phyloP scores from a whole-genome alignment of 2,329 filamentous ascomycete species.

The Aspergillus nomiae region DNA sequence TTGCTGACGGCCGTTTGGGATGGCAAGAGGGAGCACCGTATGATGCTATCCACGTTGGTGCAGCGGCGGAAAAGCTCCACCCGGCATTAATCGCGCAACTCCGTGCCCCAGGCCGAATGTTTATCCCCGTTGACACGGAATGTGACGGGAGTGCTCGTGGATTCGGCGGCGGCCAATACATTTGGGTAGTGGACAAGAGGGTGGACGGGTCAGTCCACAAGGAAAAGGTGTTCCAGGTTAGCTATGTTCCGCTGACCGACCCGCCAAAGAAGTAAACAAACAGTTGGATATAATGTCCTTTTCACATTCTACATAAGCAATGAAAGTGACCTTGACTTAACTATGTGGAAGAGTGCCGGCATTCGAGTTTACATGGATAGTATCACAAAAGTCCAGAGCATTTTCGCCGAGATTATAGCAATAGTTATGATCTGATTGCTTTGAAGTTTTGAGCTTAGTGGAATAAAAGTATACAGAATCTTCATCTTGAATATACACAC shows the following conservation, averaged over 20 bases:
- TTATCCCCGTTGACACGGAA: conserved; percentile 63
- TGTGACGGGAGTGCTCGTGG: conserved; percentile 30
- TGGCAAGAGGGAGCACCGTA: conserved; percentile 65
- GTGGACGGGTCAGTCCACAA: conserved; percentile 58
- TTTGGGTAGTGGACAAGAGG: conserved; percentile 66
- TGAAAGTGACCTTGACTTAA: not conserved
- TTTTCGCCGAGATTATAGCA: not conserved
- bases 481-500: not conserved
- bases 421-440: not conserved
- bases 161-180: conserved; percentile 52
- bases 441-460: not conserved
- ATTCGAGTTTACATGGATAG: not conserved
- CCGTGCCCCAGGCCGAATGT: conserved; percentile 71
- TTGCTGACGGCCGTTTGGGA: conserved; percentile 72
- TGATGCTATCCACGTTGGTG: conserved; percentile 95
- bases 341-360: not conserved
- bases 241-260: conserved; percentile 67
- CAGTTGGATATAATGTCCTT: not conserved
- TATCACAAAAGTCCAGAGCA: not conserved
- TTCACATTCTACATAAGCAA: not conserved
- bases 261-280: conserved; percentile 44
- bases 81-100: conserved; percentile 74
- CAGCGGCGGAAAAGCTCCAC: conserved; percentile 76
- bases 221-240: conserved; percentile 62
- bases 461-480: not conserved